Percentiles rank a stretch among this genome's conserved stretches.
These are phyloP conservation scores for Mucor racemosus DNA, from an alignment of 371 early-diverging fungal genomes.

Conservation along the genomic window DNA sequence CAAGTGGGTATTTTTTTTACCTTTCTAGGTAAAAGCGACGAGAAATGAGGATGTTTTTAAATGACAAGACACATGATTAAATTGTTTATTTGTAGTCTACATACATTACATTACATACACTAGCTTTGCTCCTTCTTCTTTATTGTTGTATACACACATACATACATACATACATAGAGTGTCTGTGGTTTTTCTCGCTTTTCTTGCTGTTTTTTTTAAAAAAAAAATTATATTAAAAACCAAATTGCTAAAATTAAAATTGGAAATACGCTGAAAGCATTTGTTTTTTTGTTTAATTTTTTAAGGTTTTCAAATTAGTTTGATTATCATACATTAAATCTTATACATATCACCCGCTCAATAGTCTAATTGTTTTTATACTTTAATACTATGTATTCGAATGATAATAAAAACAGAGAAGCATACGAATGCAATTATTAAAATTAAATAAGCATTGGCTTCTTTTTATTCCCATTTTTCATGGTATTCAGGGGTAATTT, in stretches of 20 bases:
- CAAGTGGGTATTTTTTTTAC: not conserved
- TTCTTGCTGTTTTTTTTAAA: no score
- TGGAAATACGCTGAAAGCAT: not conserved
- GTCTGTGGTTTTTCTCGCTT: not conserved
- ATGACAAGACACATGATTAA: constrained; percentile 2
- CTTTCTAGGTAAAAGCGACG: not conserved
- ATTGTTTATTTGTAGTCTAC: not conserved
- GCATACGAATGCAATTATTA: constrained; percentile 2
- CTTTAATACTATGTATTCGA: not conserved
- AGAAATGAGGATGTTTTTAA: not conserved
- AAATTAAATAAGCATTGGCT: not conserved
- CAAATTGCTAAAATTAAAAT: no score
- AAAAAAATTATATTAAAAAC: no score
- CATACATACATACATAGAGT: not conserved
- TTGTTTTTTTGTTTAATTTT: not conserved
- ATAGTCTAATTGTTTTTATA: not conserved
- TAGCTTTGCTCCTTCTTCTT: no score
- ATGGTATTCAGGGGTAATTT: not conserved
- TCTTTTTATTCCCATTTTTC: not conserved
- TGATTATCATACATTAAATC: not conserved
- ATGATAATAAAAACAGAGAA: constrained; percentile 2
- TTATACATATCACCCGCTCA: not conserved
- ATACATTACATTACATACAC: not conserved
- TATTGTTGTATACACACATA: no score
- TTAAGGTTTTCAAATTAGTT: not conserved